Percentiles rank a stretch among this genome's conserved stretches.
phyloP scores from a whole-genome alignment of 2,329 filamentous ascomycete species.

The Bipolaris zeicola region DNA sequence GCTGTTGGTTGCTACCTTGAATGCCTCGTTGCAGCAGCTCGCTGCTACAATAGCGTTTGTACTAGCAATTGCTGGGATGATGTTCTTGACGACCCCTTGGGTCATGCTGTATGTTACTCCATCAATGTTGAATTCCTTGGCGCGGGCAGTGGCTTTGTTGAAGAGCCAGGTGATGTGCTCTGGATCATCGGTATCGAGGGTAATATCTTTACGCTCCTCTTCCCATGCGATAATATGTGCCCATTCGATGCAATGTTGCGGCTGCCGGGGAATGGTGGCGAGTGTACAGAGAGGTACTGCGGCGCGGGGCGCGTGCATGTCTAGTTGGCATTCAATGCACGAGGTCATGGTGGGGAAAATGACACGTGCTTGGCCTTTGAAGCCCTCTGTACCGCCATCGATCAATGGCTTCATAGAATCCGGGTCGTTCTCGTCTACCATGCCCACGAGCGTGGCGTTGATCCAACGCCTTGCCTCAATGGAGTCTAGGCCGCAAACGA shows the following conservation, averaged over 20 bases:
- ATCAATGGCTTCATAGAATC: slow-evolving; percentile 92
- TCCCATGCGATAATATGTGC: slow-evolving; percentile 99
- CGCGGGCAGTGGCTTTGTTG: slow-evolving; percentile 78
- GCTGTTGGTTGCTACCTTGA: slow-evolving; percentile 86
- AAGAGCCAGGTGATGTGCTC: slow-evolving; percentile 98
- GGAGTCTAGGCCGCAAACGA: slow-evolving; percentile 94
- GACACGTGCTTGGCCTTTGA: slow-evolving; percentile 95
- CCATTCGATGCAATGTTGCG: slow-evolving; percentile 98
- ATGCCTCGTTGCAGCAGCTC: slow-evolving; percentile 92
- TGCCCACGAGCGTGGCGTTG: slow-evolving; percentile 87
- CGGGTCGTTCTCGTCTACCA: slow-evolving; percentile 82
- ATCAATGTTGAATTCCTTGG: slow-evolving; percentile 84
- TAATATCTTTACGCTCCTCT: slow-evolving; percentile 69
- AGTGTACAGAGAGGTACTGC: slow-evolving; percentile 96
- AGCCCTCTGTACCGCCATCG: slow-evolving; percentile 96
- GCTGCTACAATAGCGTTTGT: slow-evolving; percentile 97
- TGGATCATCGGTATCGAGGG: slow-evolving; percentile 92
- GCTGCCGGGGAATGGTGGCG: slow-evolving; percentile 93
- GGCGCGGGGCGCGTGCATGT: slow-evolving; percentile 98
- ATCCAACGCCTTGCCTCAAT: slow-evolving; percentile 99
- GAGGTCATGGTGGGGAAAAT: slow-evolving; percentile 91
- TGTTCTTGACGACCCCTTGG: slow-evolving; percentile 98
- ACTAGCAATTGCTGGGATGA: slow-evolving; percentile 96
- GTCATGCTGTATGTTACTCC: slow-evolving; percentile 96
- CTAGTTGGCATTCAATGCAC: slow-evolving; percentile 96